Base-by-base conservation (phyloP, 768 basidiomycete genomes). In the Suillus subaureus region DNA sequence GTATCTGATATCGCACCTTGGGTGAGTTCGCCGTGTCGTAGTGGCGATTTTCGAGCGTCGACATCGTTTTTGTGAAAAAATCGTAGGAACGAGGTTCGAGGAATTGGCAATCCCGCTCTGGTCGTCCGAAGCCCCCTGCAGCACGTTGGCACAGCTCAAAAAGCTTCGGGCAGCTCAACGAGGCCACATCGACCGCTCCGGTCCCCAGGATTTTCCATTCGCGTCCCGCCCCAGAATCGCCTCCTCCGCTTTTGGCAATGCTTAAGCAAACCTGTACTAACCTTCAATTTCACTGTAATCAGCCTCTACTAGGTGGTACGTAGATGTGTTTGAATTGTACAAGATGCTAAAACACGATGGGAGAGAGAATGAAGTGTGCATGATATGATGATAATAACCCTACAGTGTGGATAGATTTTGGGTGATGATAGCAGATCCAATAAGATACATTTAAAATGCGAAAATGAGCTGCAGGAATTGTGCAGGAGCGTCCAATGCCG, bases 381-480 rank as follows among this genome's bases (percentile, higher is more conserved):
- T 58, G 57, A 58, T 58, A 26, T 39, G 16, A 58, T 26, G 54
- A 55, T 26, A 18, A 58, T 23, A 28, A 52, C 51, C 51, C 28
- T 52, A 52, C 51, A 39, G 40, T 58, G 57, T 5, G 9, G 23
- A 58, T 58, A 58, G 57, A 58, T 58, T 55, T 55, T 58, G 39
- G 57, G 23, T 40, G 28, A 58, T 40, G 57, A 40, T 58, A 58
- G 9, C 26, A 58, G 26, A 58, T 58, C 57, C 57, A 58, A 58
- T 58, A 58, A 58, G 26, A 58, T 58, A 58, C 57, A 58, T 26
- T 55, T 33, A n/a, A 58, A 58, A 40, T 58, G 57, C 26, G 9
- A 58, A 37, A 40, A 58, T 40, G 57, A 55, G 54, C 26, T 52
- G 47, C 51, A 28, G 51, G 51, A 52, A 6, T 26, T 26, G 51